phyloP scores from a whole-genome alignment of 495 filamentous ascomycete species.

The Pyrenula massariospora region DNA sequence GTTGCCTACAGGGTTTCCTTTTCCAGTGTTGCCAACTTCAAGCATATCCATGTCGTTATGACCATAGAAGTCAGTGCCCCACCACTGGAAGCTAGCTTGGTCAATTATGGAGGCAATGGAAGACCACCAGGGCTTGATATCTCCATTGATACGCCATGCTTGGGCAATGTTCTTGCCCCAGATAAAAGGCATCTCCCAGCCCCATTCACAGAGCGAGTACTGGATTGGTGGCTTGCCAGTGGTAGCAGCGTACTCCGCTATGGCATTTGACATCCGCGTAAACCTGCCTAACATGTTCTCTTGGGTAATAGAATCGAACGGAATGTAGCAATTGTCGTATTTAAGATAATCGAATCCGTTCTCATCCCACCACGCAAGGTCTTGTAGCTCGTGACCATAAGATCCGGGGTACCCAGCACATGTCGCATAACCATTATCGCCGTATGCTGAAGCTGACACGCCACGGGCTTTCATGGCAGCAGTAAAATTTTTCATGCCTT shows the following conservation, averaged over 20 bases:
- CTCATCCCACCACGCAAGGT: not conserved
- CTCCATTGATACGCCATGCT: conserved; percentile 44
- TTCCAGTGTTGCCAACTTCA: conserved; percentile 44
- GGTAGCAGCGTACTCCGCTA: conserved; percentile 30
- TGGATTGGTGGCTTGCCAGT: conserved; percentile 27
- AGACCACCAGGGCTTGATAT: conserved; percentile 35
- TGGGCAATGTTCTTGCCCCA: conserved; percentile 42
- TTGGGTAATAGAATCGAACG: conserved; percentile 14
- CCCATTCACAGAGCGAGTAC: conserved; percentile 59
- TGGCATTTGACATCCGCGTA: conserved; percentile 47
- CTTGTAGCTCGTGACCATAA: conserved; percentile 40
- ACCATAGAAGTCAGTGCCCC: conserved; percentile 39
- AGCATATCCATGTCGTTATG: conserved; percentile 58
- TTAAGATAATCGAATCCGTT: conserved; percentile 33
- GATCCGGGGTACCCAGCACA: conserved; percentile 53
- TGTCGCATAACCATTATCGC: conserved; percentile 20
- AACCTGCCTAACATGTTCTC: conserved; percentile 39
- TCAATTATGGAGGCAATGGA: conserved; percentile 30
- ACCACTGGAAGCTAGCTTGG: conserved; percentile 32
- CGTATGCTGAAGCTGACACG: not conserved
- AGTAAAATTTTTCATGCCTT: not conserved
- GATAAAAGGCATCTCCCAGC: conserved; percentile 33
- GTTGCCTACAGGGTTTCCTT: conserved; percentile 15
- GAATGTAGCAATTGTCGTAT: conserved; percentile 59
- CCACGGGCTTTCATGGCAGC: not conserved